Evolutionary conservation across 1,284 basidiomycete genomes (phyloP), one percentile per base, ranked within the genome.

Genomic region (Calocybe gambosa): DNA sequence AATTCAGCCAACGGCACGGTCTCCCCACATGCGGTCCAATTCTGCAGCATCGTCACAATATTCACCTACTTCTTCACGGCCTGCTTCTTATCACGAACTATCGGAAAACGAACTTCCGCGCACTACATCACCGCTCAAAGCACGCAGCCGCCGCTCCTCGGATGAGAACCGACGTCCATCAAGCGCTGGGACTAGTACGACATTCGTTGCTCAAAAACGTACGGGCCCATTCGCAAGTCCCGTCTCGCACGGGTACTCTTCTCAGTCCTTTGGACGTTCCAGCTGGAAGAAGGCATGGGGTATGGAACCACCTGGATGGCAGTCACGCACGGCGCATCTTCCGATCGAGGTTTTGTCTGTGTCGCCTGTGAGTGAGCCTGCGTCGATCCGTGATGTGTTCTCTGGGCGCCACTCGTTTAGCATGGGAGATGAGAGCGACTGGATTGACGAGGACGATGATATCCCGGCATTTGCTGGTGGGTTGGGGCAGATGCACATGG

Each of bases 241-340:
- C 8, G 64, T 64, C n/a, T 52, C 58, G 31, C 61, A 67, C 33
- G 63, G 68, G 39, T 64, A 67, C 45, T 63, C 68, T 5, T 31
- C 29, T 8, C 67, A 58, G 42, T 73, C 75, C 2, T 56, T 80
- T 29, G 77, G 82, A 19, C 75, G 85, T n/a, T 80, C 82, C 15
- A 85, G 85, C 58, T 90, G 87, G 87, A 89, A 87, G 71, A 89
- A 88, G 62, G 79, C 82, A 6, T 90, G 88, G 88, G 87, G 87
- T 0, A 66, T 82, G 25, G 88, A 90, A 58, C 87, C 87, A 3
- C 87, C 87, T 5, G 86, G 87, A 5, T 90, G 87, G 87, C 81
- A 84, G 56, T 80, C 73, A 35, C 79, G 86, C 9, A 75, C 78
- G 8, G 74, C 78, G 7, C 79, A 83, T 58, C 67, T 83, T 2